Evolutionary conservation across 805 yeast genomes (phyloP).

Genomic region (Ogataea chonburiensis): DNA sequence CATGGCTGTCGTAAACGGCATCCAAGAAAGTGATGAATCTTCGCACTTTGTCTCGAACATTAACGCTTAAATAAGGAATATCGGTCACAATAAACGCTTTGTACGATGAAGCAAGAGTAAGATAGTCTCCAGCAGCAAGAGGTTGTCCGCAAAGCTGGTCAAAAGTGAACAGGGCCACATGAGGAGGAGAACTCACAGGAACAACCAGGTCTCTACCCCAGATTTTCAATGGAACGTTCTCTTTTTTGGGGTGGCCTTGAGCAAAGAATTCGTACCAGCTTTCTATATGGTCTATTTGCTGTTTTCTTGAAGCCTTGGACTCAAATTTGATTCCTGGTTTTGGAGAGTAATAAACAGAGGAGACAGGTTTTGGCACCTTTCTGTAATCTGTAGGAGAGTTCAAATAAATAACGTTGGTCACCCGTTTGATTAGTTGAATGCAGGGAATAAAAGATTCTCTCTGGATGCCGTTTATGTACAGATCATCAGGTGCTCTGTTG

Average conservation of each 20-base stretch:
- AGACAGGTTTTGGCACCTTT: slow-evolving; percentile 78
- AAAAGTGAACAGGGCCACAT: slow-evolving; percentile 88
- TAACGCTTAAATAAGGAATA: slow-evolving; percentile 78
- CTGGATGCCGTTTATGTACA: slow-evolving; percentile 92
- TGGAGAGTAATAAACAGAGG: slow-evolving; percentile 77
- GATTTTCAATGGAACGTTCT: slow-evolving; percentile 46
- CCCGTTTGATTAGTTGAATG: slow-evolving; percentile 70
- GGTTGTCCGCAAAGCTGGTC: slow-evolving; percentile 84
- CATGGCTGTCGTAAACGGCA: slow-evolving; percentile 91
- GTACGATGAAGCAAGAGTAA: slow-evolving; percentile 74
- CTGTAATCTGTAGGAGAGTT: slow-evolving; percentile 95
- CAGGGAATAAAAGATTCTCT: slow-evolving; percentile 91
- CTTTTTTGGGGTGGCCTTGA: slow-evolving; percentile 49
- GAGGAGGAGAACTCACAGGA: slow-evolving; percentile 72
- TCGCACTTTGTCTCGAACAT: slow-evolving; percentile 80
- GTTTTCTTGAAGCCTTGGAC: slow-evolving; percentile 48
- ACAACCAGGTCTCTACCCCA: slow-evolving; percentile 88
- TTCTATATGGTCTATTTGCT: slow-evolving; percentile 60
- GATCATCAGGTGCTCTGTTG: slow-evolving; percentile 90
- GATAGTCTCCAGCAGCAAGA: slow-evolving; percentile 91
- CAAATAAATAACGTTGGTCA: slow-evolving; percentile 73
- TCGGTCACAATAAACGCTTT: slow-evolving; percentile 85
- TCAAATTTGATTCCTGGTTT: slow-evolving; percentile 56
- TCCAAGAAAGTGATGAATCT: slow-evolving; percentile 93
- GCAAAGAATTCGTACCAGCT: slow-evolving; percentile 81